Percentiles rank a stretch among this genome's conserved stretches.
These are phyloP conservation scores for Daldinia sp. DNA, from an alignment of 2,329 filamentous ascomycete genomes.

Conservation along the genomic window DNA sequence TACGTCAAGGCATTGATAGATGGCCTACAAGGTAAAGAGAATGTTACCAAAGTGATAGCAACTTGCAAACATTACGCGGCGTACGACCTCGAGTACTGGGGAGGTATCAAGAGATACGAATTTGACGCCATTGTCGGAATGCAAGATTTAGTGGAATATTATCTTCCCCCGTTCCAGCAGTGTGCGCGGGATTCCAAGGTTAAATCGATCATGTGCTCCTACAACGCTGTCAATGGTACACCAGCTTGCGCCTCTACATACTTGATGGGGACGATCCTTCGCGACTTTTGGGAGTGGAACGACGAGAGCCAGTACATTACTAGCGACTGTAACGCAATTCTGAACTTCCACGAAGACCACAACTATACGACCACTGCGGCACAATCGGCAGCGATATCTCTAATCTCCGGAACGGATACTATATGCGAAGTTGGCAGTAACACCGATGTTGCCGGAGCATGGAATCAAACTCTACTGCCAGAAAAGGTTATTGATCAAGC, in stretches of 20 bases:
- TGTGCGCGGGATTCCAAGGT: conserved; percentile 70
- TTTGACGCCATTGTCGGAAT: conserved; percentile 68
- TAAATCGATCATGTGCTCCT: conserved; percentile 71
- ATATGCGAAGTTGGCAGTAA: conserved; percentile 49
- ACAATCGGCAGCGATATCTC: conserved; percentile 52
- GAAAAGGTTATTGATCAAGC: conserved; percentile 50
- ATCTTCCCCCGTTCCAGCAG: conserved; percentile 73
- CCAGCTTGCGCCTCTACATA: conserved; percentile 74
- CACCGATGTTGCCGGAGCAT: conserved; percentile 49
- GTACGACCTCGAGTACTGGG: conserved; percentile 66
- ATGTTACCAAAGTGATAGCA: conserved; percentile 59
- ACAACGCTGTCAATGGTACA: conserved; percentile 74
- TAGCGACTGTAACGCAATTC: conserved; percentile 73
- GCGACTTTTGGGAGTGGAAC: conserved; percentile 74
- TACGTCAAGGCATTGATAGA: conserved; percentile 67
- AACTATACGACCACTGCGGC: conserved; percentile 54
- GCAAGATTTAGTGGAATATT: conserved; percentile 77
- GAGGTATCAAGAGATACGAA: conserved; percentile 58
- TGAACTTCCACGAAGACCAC: conserved; percentile 65
- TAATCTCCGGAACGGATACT: conserved; percentile 54
- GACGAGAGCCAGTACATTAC: conserved; percentile 72
- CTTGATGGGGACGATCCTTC: conserved; percentile 71
- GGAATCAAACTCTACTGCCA: conserved; percentile 48
- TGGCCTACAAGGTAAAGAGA: conserved; percentile 60
- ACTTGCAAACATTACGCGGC: conserved; percentile 72